These are phyloP conservation scores for Pisolithus albus DNA, from an alignment of 768 basidiomycete genomes.

Conservation along the genomic window DNA sequence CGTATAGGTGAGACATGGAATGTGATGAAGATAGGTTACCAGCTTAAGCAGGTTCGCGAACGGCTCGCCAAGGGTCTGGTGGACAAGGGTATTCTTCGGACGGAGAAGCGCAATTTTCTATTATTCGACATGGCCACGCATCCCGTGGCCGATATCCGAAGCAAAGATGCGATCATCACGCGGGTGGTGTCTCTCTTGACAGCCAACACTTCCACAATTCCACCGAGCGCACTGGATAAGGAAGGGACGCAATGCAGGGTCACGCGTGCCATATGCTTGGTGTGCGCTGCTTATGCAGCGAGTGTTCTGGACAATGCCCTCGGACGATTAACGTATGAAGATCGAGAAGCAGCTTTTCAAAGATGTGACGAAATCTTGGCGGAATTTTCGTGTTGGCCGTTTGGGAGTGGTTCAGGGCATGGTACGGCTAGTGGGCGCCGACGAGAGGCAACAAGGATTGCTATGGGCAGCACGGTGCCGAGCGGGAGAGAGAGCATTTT, in stretches of 20 bases:
- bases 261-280: slow-evolving; percentile 75
- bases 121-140: slow-evolving; percentile 99
- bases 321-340: slow-evolving; percentile 82
- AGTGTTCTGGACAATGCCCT: slow-evolving; percentile 95
- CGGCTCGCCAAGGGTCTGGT: slow-evolving; percentile 95
- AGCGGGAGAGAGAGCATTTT: slow-evolving; percentile 60
- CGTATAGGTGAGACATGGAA: slow-evolving; percentile 95
- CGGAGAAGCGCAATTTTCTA: slow-evolving; percentile 97
- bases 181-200: slow-evolving; percentile 77
- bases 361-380: slow-evolving; percentile 91
- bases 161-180: slow-evolving; percentile 77
- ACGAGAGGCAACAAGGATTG: slow-evolving; percentile 42
- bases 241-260: slow-evolving; percentile 78
- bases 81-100: slow-evolving; percentile 97
- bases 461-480: slow-evolving; percentile 44
- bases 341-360: slow-evolving; percentile 87
- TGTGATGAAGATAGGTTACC: slow-evolving; percentile 99
- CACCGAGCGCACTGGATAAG: slow-evolving; percentile 63
- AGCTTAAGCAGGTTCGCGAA: slow-evolving; percentile 97
- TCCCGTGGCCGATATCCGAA: slow-evolving; percentile 88
- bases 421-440: slow-evolving; percentile 33
- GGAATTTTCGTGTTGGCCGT: slow-evolving; percentile 90
- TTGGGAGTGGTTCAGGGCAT: slow-evolving; percentile 40
- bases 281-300: slow-evolving; percentile 89
- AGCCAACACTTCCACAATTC: slow-evolving; percentile 73